A percentile compares a stretch with the other conserved stretches of the same genome.
phyloP scores from a whole-genome alignment of 2,329 filamentous ascomycete genomes.

The Rhytidhysteron rufulum region DNA sequence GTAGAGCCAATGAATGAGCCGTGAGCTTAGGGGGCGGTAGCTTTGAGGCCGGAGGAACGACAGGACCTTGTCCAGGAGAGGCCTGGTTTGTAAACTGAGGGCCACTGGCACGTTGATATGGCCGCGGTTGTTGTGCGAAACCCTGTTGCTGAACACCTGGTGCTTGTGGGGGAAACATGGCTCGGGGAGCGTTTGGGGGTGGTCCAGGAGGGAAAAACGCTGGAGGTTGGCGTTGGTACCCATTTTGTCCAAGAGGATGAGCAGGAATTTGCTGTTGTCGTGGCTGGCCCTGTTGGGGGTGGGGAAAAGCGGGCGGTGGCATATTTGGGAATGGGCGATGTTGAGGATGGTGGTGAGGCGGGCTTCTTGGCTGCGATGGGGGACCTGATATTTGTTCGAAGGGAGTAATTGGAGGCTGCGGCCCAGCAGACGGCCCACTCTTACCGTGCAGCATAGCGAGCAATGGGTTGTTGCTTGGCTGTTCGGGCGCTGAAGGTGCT shows the following conservation, averaged over 20 bases:
- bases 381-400: constrained; percentile 52
- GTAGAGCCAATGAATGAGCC: constrained; percentile 53
- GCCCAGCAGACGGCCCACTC: constrained; percentile 15
- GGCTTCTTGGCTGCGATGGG: constrained; percentile 53
- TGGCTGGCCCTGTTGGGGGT: constrained; percentile 30
- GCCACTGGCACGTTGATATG: constrained; percentile 43
- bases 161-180: constrained; percentile 11
- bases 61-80: constrained; percentile 37
- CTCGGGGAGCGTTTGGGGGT: constrained; percentile 10
- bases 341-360: constrained; percentile 54
- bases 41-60: constrained; percentile 53
- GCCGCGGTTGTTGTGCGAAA: constrained; percentile 30
- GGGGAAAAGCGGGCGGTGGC: constrained; percentile 43
- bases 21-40: constrained; percentile 57
- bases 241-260: constrained; percentile 1
- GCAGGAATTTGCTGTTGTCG: constrained; percentile 6
- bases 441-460: constrained; percentile 53
- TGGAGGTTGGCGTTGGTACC: constrained; percentile 12
- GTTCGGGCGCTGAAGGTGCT: constrained; percentile 28
- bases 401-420: constrained; percentile 40
- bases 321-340: constrained; percentile 47
- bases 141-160: constrained; percentile 21
- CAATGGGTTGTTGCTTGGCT: constrained; percentile 42
- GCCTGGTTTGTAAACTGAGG: constrained; percentile 41
- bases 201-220: constrained; percentile 13